Conservation (phyloP, 768 basidiomycete species). For the Hygrophorus pudorinus region DNA sequence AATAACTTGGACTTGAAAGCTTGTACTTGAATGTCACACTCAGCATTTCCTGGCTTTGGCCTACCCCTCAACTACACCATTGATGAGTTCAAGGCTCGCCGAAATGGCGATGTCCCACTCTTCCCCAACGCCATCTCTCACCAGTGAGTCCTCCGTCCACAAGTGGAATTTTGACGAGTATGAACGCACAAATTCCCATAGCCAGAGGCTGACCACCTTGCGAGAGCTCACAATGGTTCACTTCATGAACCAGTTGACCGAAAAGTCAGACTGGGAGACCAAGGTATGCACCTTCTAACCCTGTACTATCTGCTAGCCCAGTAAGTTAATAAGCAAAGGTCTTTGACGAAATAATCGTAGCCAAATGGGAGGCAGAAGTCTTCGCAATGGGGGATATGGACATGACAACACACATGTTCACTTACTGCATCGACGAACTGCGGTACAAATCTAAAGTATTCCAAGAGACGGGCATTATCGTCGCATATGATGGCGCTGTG, state of each 20-base stretch:
- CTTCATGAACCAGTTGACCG: constrained; percentile 26
- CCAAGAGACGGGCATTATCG: constrained; percentile 6
- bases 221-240: constrained; percentile 25
- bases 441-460: constrained; percentile 13
- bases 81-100: not conserved
- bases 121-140: constrained; percentile 2
- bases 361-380: constrained; percentile 19
- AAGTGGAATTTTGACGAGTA: not conserved
- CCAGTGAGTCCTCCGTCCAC: not conserved
- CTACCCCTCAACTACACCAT: constrained; percentile 16
- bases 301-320: not conserved
- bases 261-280: constrained; percentile 23
- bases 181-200: not conserved
- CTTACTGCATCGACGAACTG: constrained; percentile 20
- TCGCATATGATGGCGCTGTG: constrained; percentile 19
- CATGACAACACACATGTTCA: constrained; percentile 17
- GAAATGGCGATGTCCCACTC: not conserved
- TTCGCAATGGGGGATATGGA: constrained; percentile 6
- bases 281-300: constrained; percentile 15
- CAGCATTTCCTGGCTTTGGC: constrained; percentile 23
- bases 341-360: constrained; percentile 13
- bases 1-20: too few relatives aligned
- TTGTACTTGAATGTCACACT: too few relatives aligned
- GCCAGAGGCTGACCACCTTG: constrained; percentile 15
- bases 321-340: constrained; percentile 8